phyloP scores from a whole-genome alignment of 169 alveolate genomes.

The Cryptosporidium muris region DNA sequence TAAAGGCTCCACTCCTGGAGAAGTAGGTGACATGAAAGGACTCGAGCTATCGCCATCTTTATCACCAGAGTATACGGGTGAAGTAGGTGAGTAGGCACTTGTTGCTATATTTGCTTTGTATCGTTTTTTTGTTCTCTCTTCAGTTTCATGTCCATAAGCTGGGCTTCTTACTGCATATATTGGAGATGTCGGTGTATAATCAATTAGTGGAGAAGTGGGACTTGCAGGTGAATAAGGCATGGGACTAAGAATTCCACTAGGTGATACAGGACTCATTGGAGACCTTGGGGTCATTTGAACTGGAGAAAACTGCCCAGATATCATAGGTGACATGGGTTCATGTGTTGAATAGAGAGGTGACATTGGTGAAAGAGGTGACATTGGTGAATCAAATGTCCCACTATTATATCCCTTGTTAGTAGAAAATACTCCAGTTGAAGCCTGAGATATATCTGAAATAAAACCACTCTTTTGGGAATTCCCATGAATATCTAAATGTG shows the following conservation, averaged over 20 bases:
- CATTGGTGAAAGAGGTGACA: constrained; percentile 75
- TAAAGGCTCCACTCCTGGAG: constrained; percentile 75
- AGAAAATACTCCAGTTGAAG: constrained; percentile 60
- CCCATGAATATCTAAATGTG: constrained; percentile 80
- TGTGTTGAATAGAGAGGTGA: constrained; percentile 71
- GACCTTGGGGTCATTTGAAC: constrained; percentile 72
- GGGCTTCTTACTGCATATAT: constrained; percentile 66
- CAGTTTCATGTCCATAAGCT: constrained; percentile 25
- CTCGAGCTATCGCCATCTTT: constrained; percentile 3
- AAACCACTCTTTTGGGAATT: constrained; percentile 82
- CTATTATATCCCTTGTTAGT: constrained; percentile 11
- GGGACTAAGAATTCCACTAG: constrained; percentile 90
- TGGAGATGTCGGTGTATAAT: constrained; percentile 67
- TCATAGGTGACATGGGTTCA: constrained; percentile 72
- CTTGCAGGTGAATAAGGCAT: constrained; percentile 85
- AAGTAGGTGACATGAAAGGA: constrained; percentile 71
- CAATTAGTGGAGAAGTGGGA: constrained; percentile 82
- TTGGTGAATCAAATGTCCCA: constrained; percentile 72
- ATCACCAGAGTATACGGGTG: constrained; percentile 17
- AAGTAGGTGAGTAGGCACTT: constrained; percentile 34
- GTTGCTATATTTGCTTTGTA: constrained; percentile 26
- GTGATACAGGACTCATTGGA: constrained; percentile 75
- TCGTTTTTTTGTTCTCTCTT: constrained; percentile 48
- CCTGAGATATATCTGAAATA: constrained; percentile 80
- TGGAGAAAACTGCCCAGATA: constrained; percentile 68